phyloP scores from a whole-genome alignment of 208 protist species.

The Crithidia thermophila region DNA sequence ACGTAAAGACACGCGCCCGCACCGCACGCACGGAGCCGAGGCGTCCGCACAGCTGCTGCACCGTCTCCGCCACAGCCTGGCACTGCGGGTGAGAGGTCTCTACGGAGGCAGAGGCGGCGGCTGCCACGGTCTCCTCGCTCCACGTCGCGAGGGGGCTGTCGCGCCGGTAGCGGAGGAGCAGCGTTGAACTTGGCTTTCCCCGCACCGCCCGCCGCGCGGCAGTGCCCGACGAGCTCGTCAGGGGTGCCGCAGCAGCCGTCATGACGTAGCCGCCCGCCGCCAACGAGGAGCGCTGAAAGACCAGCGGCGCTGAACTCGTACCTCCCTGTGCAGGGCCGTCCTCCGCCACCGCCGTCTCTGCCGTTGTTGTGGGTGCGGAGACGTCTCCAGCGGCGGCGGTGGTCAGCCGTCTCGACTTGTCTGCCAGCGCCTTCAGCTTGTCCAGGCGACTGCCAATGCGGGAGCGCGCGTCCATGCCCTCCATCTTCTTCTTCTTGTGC shows the following conservation, averaged over 20 bases:
- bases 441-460: conserved; percentile 63
- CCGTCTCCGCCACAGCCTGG: conserved; percentile 33
- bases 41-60: conserved; percentile 49
- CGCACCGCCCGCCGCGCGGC: conserved; percentile 5
- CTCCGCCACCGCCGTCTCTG: not conserved
- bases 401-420: conserved; percentile 7
- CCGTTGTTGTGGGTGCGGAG: too few relatives aligned
- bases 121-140: not conserved
- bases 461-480: conserved; percentile 61
- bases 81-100: conserved; percentile 13
- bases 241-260: conserved; percentile 1
- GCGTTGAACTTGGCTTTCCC: conserved; percentile 81
- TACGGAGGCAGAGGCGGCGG: conserved; percentile 18
- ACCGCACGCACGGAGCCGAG: conserved; percentile 66
- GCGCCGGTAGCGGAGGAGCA: conserved; percentile 60
- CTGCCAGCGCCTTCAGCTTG: conserved; percentile 45
- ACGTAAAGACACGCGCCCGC: conserved; percentile 34
- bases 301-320: conserved; percentile 42
- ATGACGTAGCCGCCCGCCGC: conserved; percentile 79
- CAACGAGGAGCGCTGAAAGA: conserved; percentile 61
- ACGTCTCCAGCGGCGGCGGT: not conserved
- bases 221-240: conserved; percentile 3
- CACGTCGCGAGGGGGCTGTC: conserved; percentile 14
- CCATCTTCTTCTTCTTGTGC: conserved; percentile 55
- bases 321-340: not conserved